Conservation (phyloP, 495 filamentous ascomycete genomes). For the Immersiella caudata region DNA sequence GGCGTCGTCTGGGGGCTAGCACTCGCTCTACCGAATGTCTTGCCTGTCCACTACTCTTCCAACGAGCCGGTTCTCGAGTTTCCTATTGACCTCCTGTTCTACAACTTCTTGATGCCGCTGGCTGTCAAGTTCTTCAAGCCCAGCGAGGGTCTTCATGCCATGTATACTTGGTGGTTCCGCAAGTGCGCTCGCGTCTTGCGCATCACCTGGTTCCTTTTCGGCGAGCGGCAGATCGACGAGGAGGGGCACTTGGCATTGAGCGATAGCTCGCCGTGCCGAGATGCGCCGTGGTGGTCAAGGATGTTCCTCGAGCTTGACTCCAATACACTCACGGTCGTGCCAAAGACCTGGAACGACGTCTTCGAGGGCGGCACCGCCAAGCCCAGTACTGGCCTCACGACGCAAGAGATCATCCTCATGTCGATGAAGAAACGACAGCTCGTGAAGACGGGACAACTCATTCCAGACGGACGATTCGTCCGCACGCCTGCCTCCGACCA, state of each 20-base stretch:
- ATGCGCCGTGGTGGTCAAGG: slow-evolving; percentile 35
- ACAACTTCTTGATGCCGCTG: slow-evolving; percentile 91
- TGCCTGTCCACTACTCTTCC: slow-evolving; percentile 91
- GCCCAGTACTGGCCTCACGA: slow-evolving; percentile 29
- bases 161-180: slow-evolving; percentile 97
- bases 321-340: slow-evolving; percentile 32
- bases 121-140: slow-evolving; percentile 81
- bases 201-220: slow-evolving; percentile 91
- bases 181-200: slow-evolving; percentile 78
- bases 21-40: slow-evolving; percentile 63
- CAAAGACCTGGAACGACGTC: slow-evolving; percentile 46
- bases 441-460: slow-evolving; percentile 48
- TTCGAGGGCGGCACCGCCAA: slow-evolving; percentile 44
- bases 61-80: slow-evolving; percentile 92
- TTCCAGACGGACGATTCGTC: slow-evolving; percentile 80
- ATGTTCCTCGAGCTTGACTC: slow-evolving; percentile 44
- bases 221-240: slow-evolving; percentile 76
- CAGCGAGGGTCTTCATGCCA: slow-evolving; percentile 74
- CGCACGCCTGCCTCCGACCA: slow-evolving; percentile 89
- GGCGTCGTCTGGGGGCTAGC: slow-evolving; percentile 94
- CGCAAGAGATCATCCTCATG: slow-evolving; percentile 30
- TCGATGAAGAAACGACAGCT: slow-evolving; percentile 39
- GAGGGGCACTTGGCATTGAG: slow-evolving; percentile 60
- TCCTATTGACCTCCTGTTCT: slow-evolving; percentile 90
- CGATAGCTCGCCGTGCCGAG: slow-evolving; percentile 29